Evolutionary conservation across 192 early-diverging fungal species (phyloP).

Genomic region (Oehlia diaphana): DNA sequence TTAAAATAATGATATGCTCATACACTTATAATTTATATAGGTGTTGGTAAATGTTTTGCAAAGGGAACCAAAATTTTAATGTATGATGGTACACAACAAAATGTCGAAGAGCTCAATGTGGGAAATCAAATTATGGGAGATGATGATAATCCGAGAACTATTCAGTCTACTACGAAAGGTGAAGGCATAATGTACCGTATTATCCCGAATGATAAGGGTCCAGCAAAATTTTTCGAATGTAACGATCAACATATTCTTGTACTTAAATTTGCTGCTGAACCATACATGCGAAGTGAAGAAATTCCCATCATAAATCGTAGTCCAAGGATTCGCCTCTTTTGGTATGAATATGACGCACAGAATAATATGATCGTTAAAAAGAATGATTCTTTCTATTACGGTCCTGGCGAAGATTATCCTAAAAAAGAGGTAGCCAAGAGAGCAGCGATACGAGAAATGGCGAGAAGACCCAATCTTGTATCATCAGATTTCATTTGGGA

Average conservation of each 20-base stretch:
- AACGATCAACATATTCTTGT: constrained; percentile 54
- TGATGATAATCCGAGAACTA: constrained; percentile 44
- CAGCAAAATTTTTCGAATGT: constrained; percentile 49
- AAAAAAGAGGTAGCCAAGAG: not conserved
- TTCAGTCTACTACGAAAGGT: constrained; percentile 44
- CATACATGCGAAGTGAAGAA: not conserved
- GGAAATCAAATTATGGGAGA: constrained; percentile 52
- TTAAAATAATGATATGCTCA: not conserved
- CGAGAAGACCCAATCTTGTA: not conserved
- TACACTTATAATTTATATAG: not conserved
- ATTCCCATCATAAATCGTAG: not conserved
- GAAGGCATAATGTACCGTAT: constrained; percentile 50
- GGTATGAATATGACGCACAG: not conserved
- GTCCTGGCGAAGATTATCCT: not conserved
- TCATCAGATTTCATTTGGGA: constrained; percentile 5
- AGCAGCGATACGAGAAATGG: not conserved
- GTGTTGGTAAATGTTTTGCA: constrained; percentile 11
- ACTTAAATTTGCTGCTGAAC: constrained; percentile 28
- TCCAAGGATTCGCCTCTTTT: not conserved
- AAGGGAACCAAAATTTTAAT: not conserved
- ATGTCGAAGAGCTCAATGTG: constrained; percentile 40
- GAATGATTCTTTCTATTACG: not conserved
- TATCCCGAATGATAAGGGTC: constrained; percentile 28
- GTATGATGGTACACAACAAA: not conserved
- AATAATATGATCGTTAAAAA: not conserved